Conservation (phyloP, 768 basidiomycete genomes). For the Gautieria morchelliformis region DNA sequence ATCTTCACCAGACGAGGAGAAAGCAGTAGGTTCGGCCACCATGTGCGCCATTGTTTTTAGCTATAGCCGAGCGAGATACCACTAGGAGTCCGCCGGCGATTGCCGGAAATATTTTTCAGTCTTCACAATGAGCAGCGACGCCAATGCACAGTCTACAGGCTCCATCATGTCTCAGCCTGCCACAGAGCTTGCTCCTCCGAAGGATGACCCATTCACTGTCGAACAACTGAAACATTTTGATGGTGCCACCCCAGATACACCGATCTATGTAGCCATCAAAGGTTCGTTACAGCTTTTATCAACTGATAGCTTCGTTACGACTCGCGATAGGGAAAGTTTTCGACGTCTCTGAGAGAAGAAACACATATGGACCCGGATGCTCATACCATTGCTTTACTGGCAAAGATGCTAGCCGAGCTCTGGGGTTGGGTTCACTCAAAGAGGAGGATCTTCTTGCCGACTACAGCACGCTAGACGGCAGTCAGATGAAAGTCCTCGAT, state of each 20-base stretch:
- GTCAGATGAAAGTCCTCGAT: conserved; percentile 69
- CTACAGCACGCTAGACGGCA: conserved; percentile 63
- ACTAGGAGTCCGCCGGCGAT: conserved; percentile 1
- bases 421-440: conserved; percentile 86
- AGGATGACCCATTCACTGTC: conserved; percentile 67
- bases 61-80: background rate
- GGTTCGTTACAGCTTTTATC: conserved; percentile 31
- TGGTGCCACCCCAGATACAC: conserved; percentile 52
- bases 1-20: conserved; percentile 53
- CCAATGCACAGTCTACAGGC: background rate
- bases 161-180: conserved; percentile 63
- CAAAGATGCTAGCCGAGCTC: conserved; percentile 82
- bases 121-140: conserved; percentile 1
- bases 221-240: conserved; percentile 61
- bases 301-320: conserved; percentile 1
- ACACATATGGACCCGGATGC: conserved; percentile 79
- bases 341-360: conserved; percentile 76
- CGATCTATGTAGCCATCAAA: conserved; percentile 92
- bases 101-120: background rate
- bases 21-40: conserved; percentile 19
- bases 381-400: conserved; percentile 86
- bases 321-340: conserved; percentile 63
- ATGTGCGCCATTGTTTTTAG: background rate
- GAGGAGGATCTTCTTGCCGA: conserved; percentile 81
- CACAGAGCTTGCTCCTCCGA: conserved; percentile 56